Base-by-base conservation (phyloP, 352 stramenopile species). In the Pythium chondricola region DNA sequence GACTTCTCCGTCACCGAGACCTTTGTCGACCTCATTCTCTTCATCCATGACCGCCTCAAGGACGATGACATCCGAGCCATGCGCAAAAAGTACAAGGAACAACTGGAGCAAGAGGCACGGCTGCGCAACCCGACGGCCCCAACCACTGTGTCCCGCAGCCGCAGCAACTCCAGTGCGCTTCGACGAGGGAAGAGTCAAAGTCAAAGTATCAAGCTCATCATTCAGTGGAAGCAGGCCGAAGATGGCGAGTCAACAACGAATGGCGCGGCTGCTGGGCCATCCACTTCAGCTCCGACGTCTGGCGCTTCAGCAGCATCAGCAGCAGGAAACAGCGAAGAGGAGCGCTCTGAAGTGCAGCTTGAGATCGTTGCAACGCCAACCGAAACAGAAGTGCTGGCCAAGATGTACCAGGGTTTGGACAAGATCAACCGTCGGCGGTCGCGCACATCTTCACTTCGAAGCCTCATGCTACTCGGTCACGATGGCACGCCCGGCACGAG, bases 381-480 rank as follows among this genome's bases (percentile, higher is more conserved):
- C 16, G 69, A 89, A 43, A 83, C 74, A 24, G 73, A 89, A 44
- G 74, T 89, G 58, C 44, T 87, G 8, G 73, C 59, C 1, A 85
- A 77, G 47, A 65, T 87, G 20, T 80, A 85, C 22, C 61, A 85
- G 59, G 73, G 73, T 6, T 78, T 87, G 43, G 78, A 61, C 60
- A 85, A 77, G 52, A 84, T 89, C 43, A 87, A 87, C 52, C 75
- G 73, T 24, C 58, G 78, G 17, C 58, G 78, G n/a, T 85, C 75
- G 38, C 69, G 76, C 4, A 87, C 69, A n/a, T 75, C 71, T 7
- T 85, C 74, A 17, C 47, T 83, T 26, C 62, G 78, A 2, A 77
- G 54, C 13, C 67, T 85, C 13, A 74, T 71, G 0, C 52, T 83
- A n/a, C 64, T 63, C 18, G 13, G 31, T 24, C 48, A 43, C 4